Percentiles rank a stretch among this genome's conserved stretches.
Evolutionary conservation across 306 rosid genomes (phyloP).

Genomic region (Lathyrus tuberosus): DNA sequence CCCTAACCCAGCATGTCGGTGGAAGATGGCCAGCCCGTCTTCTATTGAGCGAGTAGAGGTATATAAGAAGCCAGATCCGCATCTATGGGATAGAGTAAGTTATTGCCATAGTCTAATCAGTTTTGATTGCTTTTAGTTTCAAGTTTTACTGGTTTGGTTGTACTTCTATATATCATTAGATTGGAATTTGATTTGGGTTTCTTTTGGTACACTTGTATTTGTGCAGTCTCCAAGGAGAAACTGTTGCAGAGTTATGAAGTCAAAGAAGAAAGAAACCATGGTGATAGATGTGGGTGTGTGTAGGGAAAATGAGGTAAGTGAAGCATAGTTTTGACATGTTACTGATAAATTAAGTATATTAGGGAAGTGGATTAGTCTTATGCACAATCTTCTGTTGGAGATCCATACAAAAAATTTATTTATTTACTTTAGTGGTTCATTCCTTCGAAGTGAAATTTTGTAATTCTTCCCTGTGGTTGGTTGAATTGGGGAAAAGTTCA

Average conservation of each 20-base stretch:
- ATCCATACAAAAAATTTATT: too few relatives aligned
- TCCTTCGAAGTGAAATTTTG: constrained; percentile 44
- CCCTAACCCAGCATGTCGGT: constrained; percentile 76
- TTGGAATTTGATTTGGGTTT: constrained; percentile 31
- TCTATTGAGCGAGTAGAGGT: constrained; percentile 60
- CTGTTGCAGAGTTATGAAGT: constrained; percentile 75
- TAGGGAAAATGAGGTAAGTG: constrained; percentile 72
- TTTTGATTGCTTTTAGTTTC: constrained; percentile 11
- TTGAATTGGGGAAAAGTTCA: constrained; percentile 31
- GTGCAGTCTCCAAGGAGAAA: constrained; percentile 93
- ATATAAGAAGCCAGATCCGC: constrained; percentile 75
- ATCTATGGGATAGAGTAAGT: constrained; percentile 92
- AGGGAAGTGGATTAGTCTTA: too few relatives aligned
- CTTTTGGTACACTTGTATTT: constrained; percentile 1
- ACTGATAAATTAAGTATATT: constrained; percentile 22
- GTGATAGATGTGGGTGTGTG: constrained; percentile 79
- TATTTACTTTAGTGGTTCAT: too few relatives aligned
- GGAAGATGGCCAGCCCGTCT: constrained; percentile 84
- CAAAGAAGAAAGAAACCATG: constrained; percentile 59
- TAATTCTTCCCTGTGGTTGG: constrained; percentile 9
- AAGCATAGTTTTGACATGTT: constrained; percentile 42
- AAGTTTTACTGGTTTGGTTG: constrained; percentile 11
- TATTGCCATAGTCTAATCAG: background rate
- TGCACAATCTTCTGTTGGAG: too few relatives aligned
- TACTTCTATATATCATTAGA: background rate